These are phyloP conservation scores for Leccinum subgranulosum DNA, from an alignment of 768 basidiomycete genomes.

Conservation along the genomic window DNA sequence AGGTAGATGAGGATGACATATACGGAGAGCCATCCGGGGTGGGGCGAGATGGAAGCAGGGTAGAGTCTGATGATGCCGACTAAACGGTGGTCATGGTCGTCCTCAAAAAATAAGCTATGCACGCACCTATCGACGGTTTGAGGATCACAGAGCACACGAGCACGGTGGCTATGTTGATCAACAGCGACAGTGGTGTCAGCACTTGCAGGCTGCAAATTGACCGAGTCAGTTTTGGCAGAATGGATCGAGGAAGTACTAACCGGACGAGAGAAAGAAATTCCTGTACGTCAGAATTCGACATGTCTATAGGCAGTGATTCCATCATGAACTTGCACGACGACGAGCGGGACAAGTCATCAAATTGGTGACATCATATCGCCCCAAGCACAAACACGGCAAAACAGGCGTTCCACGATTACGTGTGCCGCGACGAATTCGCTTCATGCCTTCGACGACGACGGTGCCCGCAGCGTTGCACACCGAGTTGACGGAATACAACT, in stretches of 20 bases:
- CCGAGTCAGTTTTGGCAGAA: not conserved
- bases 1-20: slow-evolving; percentile 63
- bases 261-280: slow-evolving; percentile 67
- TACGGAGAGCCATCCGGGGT: slow-evolving; percentile 49
- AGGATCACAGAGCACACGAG: slow-evolving; percentile 67
- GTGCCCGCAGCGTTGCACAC: slow-evolving; percentile 56
- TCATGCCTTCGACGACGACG: slow-evolving; percentile 3
- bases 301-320: slow-evolving; percentile 58
- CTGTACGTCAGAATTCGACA: slow-evolving; percentile 55
- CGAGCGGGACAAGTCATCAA: not conserved
- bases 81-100: slow-evolving; percentile 16
- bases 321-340: slow-evolving; percentile 28
- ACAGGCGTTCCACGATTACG: not conserved
- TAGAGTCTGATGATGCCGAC: slow-evolving; percentile 50
- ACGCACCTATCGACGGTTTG: slow-evolving; percentile 57
- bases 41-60: slow-evolving; percentile 73
- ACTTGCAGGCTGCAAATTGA: slow-evolving; percentile 63
- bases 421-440: not conserved
- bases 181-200: slow-evolving; percentile 77
- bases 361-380: slow-evolving; percentile 15
- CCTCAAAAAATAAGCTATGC: rapidly evolving
- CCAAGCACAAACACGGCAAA: slow-evolving; percentile 4
- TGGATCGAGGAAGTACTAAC: slow-evolving; percentile 23
- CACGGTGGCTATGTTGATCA: slow-evolving; percentile 74
- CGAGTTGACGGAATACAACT: slow-evolving; percentile 66